These are phyloP conservation scores for Phialemonium atrogriseum DNA, from an alignment of 2,329 filamentous ascomycete species.

Conservation along the genomic window DNA sequence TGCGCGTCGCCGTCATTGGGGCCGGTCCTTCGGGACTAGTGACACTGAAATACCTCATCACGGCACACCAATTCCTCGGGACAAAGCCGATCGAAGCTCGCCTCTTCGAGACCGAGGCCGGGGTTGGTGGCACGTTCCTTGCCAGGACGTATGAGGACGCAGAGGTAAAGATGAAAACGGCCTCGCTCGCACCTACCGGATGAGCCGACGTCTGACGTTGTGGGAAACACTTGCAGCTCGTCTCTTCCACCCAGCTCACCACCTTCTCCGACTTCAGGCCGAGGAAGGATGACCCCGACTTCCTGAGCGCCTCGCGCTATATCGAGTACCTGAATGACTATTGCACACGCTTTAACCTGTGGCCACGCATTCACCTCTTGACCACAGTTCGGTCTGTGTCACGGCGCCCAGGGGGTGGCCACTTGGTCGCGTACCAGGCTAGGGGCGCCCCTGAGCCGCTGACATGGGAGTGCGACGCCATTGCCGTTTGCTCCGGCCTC, in stretches of 20 bases:
- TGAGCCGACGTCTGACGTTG: background rate
- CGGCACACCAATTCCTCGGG: constrained; percentile 20
- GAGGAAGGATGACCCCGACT: constrained; percentile 24
- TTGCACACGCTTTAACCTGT: constrained; percentile 22
- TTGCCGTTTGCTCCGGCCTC: constrained; percentile 29
- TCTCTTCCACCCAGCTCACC: constrained; percentile 37
- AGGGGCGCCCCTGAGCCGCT: background rate
- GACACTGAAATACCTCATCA: constrained; percentile 29
- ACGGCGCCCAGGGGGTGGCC: constrained; percentile 8
- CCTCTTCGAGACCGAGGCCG: constrained; percentile 31
- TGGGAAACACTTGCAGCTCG: constrained; percentile 16
- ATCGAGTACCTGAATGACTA: constrained; percentile 28
- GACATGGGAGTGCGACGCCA: constrained; percentile 26
- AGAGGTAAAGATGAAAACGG: constrained; percentile 18
- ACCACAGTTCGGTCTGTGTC: constrained; percentile 17
- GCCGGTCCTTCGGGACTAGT: constrained; percentile 28
- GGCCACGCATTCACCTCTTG: constrained; percentile 21
- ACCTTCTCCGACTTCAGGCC: constrained; percentile 35
- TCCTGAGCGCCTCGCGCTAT: constrained; percentile 23
- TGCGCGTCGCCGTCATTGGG: constrained; percentile 26
- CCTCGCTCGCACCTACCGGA: background rate
- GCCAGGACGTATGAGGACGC: constrained; percentile 34
- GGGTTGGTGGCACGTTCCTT: constrained; percentile 32
- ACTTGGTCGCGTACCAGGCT: constrained; percentile 11
- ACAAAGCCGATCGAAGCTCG: constrained; percentile 26